A percentile compares a stretch with the other conserved stretches of the same genome.
Conservation (phyloP, 2,329 filamentous ascomycete species). For the Botrytis deweyae region DNA sequence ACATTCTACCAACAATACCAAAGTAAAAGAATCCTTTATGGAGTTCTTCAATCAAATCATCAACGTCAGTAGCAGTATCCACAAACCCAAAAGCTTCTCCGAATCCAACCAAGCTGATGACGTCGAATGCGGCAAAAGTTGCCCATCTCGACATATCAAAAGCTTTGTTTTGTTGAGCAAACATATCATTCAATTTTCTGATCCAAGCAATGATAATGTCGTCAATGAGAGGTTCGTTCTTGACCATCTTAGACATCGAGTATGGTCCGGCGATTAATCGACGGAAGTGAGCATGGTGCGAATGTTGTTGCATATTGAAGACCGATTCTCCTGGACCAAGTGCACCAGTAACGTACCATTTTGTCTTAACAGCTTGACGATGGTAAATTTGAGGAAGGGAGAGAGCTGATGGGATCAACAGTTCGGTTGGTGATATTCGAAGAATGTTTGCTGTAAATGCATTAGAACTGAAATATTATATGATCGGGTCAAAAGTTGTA, state of each 20-base stretch:
- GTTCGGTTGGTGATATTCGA: constrained; percentile 52
- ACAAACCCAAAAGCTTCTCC: constrained; percentile 57
- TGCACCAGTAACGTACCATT: constrained; percentile 58
- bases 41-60: constrained; percentile 53
- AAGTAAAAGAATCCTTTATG: constrained; percentile 42
- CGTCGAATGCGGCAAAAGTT: constrained; percentile 51
- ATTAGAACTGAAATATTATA: background rate
- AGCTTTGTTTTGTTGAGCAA: constrained; percentile 45
- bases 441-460: constrained; percentile 48
- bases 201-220: constrained; percentile 51
- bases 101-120: constrained; percentile 56
- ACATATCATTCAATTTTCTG: constrained; percentile 46
- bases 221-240: constrained; percentile 58
- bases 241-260: constrained; percentile 55
- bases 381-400: constrained; percentile 57
- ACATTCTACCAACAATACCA: constrained; percentile 48
- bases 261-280: constrained; percentile 55
- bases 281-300: constrained; percentile 51
- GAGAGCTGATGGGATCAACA: constrained; percentile 53
- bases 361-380: constrained; percentile 55
- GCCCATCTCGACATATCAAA: constrained; percentile 59
- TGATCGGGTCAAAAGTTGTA: background rate
- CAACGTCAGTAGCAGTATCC: constrained; percentile 51
- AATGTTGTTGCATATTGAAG: constrained; percentile 57
- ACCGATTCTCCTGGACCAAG: constrained; percentile 56